Evolutionary conservation across 306 rosid species (phyloP).

Genomic region (Citrullus mucosospermus): DNA sequence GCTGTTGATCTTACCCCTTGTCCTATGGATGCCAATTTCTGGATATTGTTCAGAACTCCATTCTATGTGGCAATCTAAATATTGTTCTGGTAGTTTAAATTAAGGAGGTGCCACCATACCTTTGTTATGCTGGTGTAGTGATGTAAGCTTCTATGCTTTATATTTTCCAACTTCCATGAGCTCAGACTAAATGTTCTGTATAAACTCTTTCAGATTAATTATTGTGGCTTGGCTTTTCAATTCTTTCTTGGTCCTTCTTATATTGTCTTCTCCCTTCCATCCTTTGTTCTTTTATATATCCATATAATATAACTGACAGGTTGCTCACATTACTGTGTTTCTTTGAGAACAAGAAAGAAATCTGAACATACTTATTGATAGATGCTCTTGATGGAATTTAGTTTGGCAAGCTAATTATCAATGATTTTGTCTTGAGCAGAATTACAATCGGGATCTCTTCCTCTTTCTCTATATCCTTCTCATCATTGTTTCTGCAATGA

Average conservation of each 20-base stretch:
- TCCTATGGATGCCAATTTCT: slow-evolving; percentile 3
- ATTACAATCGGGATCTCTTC: slow-evolving; percentile 87
- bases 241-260: not conserved
- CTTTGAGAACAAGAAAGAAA: not conserved
- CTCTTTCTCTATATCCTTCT: slow-evolving; percentile 81
- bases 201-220: not conserved
- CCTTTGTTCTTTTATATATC: not conserved
- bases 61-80: not conserved
- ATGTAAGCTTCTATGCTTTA: not conserved
- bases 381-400: not conserved
- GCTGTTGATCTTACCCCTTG: not conserved
- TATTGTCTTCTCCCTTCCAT: slow-evolving; percentile 1
- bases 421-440: slow-evolving; percentile 33
- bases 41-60: not conserved
- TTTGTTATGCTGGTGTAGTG: not conserved
- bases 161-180: not conserved
- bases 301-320: not conserved
- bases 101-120: not conserved
- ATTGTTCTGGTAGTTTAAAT: not conserved
- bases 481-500: slow-evolving; percentile 80
- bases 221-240: not conserved
- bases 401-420: slow-evolving; percentile 5
- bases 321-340: not conserved
- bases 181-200: not conserved
- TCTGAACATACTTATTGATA: not conserved